Evolutionary conservation across 2,329 filamentous ascomycete genomes (phyloP), one percentile per base, ranked within the genome.

Genomic region (Mariannaea sp.): DNA sequence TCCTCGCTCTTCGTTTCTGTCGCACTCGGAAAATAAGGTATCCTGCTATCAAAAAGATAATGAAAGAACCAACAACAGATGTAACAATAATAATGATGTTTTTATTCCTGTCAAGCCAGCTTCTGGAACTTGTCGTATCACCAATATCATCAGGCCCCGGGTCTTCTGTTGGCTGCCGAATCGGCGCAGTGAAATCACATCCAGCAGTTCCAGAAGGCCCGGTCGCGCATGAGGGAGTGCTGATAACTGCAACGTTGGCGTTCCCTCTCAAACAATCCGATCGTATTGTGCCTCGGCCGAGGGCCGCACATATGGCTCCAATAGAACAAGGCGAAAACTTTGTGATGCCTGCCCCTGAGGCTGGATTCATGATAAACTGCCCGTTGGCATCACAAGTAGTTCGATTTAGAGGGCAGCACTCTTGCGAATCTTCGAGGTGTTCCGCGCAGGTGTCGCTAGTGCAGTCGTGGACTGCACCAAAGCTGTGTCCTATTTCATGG

Each of bases 361-460:
- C 90, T 0, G 92, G 92, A 68, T 96, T 96, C 92, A 96, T 96
- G 70, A 96, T 88, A 71, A 84, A 96, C 53, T 79, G 73, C 9
- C 81, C 85, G 35, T 80, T 75, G 16, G 92, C 91, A 70, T 92
- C 78, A 70, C 92, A 96, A 0, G 75, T 80, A 14, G 59, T 69
- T 9, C 74, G 61, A 59, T 79, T 87, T 2, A 93, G 76, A 0
- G 91, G 92, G 63, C 92, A 96, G 12, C 61, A 63, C 86, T 94
- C 43, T 0, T 52, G 44, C 0, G 41, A 14, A 9, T 43, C 6
- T 29, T 27, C 12, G 49, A 58, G 1, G 43, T 52, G 1, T 53
- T 40, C 20, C 1, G 48, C 33, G 1, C 60, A 63, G 1, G 60
- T 54, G 0, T 41, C 38, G 2, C 56, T 49, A 0, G 56, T 61